phyloP scores from a whole-genome alignment of 495 filamentous ascomycete genomes.

The Hypoxylon fragiforme region DNA sequence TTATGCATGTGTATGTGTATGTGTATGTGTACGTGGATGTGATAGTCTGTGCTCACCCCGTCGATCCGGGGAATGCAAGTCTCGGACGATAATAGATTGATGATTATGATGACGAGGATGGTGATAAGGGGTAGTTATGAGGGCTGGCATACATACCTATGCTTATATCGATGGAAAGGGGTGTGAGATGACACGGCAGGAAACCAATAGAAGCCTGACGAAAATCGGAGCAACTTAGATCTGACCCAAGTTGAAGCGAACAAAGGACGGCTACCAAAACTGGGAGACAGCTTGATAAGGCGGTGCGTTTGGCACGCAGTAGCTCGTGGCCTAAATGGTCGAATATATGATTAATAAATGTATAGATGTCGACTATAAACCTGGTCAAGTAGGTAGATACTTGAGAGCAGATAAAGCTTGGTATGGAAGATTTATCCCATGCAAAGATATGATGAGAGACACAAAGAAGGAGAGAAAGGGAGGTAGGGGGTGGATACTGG shows the following conservation, averaged over 20 bases:
- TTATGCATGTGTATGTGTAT: slow-evolving; percentile 6
- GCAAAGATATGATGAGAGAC: too few species aligned
- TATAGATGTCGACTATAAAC: not conserved
- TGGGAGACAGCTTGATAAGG: slow-evolving; percentile 22
- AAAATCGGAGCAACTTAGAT: slow-evolving; percentile 30
- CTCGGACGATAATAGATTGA: slow-evolving; percentile 29
- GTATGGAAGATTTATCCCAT: too few species aligned
- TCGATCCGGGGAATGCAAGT: slow-evolving; percentile 32
- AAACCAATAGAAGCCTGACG: slow-evolving; percentile 27
- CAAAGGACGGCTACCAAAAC: slow-evolving; percentile 16
- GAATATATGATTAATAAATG: slow-evolving; percentile 2
- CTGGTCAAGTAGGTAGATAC: not conserved
- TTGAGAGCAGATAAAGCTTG: too few species aligned
- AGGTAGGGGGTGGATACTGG: not conserved
- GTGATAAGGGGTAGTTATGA: slow-evolving; percentile 6
- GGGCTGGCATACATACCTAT: slow-evolving; percentile 37
- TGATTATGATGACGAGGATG: too few species aligned
- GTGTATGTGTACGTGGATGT: slow-evolving; percentile 6
- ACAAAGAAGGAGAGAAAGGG: not conserved
- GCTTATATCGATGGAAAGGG: slow-evolving; percentile 16
- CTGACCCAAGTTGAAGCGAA: slow-evolving; percentile 22
- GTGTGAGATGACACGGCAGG: slow-evolving; percentile 18
- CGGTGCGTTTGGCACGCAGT: slow-evolving; percentile 22
- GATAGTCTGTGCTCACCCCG: slow-evolving; percentile 18
- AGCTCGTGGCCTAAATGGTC: slow-evolving; percentile 3